A percentile compares a stretch with the other conserved stretches of the same genome.
phyloP scores from a whole-genome alignment of 345 rosid genomes.

The Ceriops decandra region DNA sequence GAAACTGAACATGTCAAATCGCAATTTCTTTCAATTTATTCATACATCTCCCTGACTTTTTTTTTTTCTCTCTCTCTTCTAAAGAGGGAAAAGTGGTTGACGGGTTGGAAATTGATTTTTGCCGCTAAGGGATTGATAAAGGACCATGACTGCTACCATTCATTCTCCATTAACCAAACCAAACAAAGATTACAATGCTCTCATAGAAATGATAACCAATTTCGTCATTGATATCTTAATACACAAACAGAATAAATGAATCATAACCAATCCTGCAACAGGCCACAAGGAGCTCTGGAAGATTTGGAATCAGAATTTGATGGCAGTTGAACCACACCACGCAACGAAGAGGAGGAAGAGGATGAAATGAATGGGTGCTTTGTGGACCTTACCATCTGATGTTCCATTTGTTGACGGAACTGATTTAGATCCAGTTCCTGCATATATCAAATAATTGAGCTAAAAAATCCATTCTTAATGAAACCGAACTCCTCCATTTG shows the following conservation, averaged over 20 bases:
- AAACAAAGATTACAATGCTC: constrained; percentile 12
- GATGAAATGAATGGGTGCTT: constrained; percentile 27
- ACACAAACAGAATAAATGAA: constrained; percentile 1
- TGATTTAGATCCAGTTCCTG: constrained; percentile 41
- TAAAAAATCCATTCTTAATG: background rate
- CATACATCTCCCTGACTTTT: too few species aligned
- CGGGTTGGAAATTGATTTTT: background rate
- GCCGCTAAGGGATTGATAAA: background rate
- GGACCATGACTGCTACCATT: background rate
- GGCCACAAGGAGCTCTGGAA: constrained; percentile 11
- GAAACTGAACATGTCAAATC: too few species aligned
- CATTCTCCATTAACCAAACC: constrained; percentile 13
- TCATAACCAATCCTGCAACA: constrained; percentile 3
- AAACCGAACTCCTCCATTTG: too few species aligned
- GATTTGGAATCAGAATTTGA: constrained; percentile 25
- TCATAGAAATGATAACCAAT: background rate
- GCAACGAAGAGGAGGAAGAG: constrained; percentile 27
- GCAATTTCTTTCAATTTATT: too few species aligned
- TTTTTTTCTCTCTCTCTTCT: background rate
- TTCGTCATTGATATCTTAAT: constrained; percentile 4
- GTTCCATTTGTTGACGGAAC: constrained; percentile 36
- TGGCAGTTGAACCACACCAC: constrained; percentile 26
- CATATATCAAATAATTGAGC: constrained; percentile 2
- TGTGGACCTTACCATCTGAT: constrained; percentile 36
- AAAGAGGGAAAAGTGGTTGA: background rate